Percentiles rank a stretch among this genome's conserved stretches.
Evolutionary conservation across 306 rosid genomes (phyloP).

Genomic region (Cicer bijugum): DNA sequence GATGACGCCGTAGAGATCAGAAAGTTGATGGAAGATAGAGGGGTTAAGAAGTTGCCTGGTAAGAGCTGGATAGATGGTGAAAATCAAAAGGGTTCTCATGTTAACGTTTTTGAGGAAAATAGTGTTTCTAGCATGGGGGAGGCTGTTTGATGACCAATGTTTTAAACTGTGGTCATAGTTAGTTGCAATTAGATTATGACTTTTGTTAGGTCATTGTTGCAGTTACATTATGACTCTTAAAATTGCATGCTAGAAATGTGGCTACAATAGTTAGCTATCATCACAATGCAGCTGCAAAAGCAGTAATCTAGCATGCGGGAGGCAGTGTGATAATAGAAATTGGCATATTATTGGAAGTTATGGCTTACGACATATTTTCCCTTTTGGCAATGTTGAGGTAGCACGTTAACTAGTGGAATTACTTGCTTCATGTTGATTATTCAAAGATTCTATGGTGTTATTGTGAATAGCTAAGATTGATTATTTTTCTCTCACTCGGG

Average conservation of each 20-base stretch:
- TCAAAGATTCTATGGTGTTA: constrained; percentile 20
- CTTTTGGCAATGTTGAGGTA: neutral
- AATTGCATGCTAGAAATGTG: neutral
- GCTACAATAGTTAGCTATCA: no score
- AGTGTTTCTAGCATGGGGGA: constrained; percentile 34
- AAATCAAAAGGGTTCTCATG: constrained; percentile 45
- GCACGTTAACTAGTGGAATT: constrained; percentile 19
- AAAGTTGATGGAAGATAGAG: constrained; percentile 76
- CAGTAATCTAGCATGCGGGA: neutral
- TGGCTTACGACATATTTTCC: neutral
- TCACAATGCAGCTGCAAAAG: neutral
- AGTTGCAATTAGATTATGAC: neutral
- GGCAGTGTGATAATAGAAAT: neutral
- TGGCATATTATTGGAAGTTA: neutral
- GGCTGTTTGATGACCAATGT: constrained; percentile 34
- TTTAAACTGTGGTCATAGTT: neutral
- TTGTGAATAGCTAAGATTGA: neutral
- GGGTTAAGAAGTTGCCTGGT: constrained; percentile 75
- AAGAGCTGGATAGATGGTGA: constrained; percentile 81
- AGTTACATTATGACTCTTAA: constrained; percentile 37
- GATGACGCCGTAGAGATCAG: constrained; percentile 71
- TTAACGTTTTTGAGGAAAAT: constrained; percentile 37
- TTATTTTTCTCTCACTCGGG: neutral
- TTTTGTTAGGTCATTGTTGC: neutral
- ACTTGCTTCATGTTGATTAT: constrained; percentile 9